phyloP scores from a whole-genome alignment of 2,329 filamentous ascomycete species.

The Calonectria crousiana region DNA sequence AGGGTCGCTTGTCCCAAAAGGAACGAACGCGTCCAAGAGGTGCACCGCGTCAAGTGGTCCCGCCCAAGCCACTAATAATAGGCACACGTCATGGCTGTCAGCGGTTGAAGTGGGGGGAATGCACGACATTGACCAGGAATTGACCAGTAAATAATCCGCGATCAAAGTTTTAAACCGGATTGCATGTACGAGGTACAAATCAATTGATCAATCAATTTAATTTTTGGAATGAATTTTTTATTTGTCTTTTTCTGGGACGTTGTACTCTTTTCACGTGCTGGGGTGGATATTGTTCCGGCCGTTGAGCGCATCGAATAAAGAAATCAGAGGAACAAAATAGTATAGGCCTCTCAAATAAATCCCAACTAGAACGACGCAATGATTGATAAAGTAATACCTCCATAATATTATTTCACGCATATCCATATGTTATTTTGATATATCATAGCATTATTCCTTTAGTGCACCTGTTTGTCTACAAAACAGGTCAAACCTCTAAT shows the following conservation, averaged over 20 bases:
- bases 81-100: slow-evolving; percentile 6
- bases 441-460: neutral
- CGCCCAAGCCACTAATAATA: slow-evolving; percentile 4
- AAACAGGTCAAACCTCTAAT: neutral
- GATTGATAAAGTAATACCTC: neutral
- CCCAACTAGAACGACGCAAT: neutral
- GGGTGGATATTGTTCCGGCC: neutral
- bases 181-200: neutral
- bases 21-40: slow-evolving; percentile 37
- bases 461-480: too few species aligned
- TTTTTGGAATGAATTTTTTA: neutral
- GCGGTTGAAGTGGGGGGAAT: neutral
- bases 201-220: neutral
- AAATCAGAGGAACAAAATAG: neutral
- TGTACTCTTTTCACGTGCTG: neutral
- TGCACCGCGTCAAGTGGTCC: slow-evolving; percentile 42
- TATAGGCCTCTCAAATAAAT: neutral
- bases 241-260: neutral
- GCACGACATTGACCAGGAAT: neutral
- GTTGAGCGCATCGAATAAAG: neutral
- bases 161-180: neutral
- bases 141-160: neutral
- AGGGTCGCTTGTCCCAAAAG: slow-evolving; percentile 18
- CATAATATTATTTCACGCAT: neutral
- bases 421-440: neutral